Percentiles rank a stretch among this genome's conserved stretches.
These are phyloP conservation scores for Ocimum tenuiflorum DNA, from an alignment of 257 asterid genomes.

Conservation along the genomic window DNA sequence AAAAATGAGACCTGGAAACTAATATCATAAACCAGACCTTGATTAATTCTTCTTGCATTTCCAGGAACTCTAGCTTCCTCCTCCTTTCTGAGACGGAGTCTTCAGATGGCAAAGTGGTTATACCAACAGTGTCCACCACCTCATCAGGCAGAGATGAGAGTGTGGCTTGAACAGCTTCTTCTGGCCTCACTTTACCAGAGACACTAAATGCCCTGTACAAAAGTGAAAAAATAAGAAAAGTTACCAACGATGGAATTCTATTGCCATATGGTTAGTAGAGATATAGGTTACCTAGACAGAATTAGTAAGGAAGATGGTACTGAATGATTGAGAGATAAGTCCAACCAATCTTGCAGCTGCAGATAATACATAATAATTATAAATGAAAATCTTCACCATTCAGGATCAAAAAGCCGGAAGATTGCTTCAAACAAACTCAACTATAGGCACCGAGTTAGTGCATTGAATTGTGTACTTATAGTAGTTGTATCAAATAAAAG, in stretches of 20 bases:
- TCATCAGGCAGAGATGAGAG: conserved; percentile 96
- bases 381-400: neutral
- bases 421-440: conserved; percentile 8
- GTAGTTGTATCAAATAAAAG: neutral
- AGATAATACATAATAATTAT: conserved; percentile 13
- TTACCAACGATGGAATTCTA: too few species aligned
- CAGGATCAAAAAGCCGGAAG: conserved; percentile 14
- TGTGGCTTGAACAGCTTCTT: conserved; percentile 91
- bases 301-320: conserved; percentile 90
- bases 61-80: conserved; percentile 87
- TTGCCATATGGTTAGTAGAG: too few species aligned
- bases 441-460: conserved; percentile 2
- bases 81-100: conserved; percentile 91
- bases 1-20: too few species aligned
- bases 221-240: too few species aligned
- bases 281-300: conserved; percentile 62
- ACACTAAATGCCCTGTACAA: conserved; percentile 72
- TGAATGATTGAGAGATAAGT: conserved; percentile 86
- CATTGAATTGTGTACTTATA: neutral
- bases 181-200: conserved; percentile 85
- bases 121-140: conserved; percentile 90
- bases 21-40: conserved; percentile 37
- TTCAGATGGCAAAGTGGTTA: conserved; percentile 87
- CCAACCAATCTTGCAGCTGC: conserved; percentile 97
- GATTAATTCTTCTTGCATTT: conserved; percentile 95